Conservation (phyloP, 306 rosid genomes). For the Corylus americana region DNA sequence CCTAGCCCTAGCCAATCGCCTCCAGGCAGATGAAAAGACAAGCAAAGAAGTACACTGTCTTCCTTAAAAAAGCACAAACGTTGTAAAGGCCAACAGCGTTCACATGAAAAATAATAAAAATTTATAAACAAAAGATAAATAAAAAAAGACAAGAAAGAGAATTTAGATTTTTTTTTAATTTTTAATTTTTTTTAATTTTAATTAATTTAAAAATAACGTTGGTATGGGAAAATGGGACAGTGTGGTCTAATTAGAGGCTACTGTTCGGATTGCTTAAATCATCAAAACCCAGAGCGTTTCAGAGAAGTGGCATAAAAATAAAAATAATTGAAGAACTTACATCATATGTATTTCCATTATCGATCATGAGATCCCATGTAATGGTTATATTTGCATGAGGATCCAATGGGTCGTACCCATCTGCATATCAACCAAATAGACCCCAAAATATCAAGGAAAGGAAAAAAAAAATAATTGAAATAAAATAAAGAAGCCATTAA, state of each 20-base stretch:
- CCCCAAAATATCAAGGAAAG: background rate
- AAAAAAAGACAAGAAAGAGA: background rate
- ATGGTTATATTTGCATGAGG: slow-evolving; percentile 62
- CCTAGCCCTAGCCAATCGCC: background rate
- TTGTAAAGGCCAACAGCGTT: background rate
- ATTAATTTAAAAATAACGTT: too few species aligned
- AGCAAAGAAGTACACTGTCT: background rate
- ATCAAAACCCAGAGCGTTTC: too few species aligned
- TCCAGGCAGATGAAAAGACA: background rate
- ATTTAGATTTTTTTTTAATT: too few species aligned
- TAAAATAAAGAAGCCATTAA: background rate
- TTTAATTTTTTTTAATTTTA: too few species aligned
- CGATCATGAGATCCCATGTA: slow-evolving; percentile 66
- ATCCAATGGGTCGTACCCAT: slow-evolving; percentile 72
- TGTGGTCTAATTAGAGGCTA: too few species aligned
- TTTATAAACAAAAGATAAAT: too few species aligned
- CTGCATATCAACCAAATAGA: slow-evolving; percentile 45
- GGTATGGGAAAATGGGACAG: too few species aligned
- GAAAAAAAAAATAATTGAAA: background rate
- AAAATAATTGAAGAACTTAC: slow-evolving; percentile 35
- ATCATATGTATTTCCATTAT: slow-evolving; percentile 39
- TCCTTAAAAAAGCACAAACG: background rate
- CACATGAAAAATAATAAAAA: background rate
- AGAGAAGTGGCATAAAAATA: too few species aligned
- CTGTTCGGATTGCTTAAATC: too few species aligned